Evolutionary conservation across 179 eudicot species (phyloP).

Genomic region (Nepenthes alata): DNA sequence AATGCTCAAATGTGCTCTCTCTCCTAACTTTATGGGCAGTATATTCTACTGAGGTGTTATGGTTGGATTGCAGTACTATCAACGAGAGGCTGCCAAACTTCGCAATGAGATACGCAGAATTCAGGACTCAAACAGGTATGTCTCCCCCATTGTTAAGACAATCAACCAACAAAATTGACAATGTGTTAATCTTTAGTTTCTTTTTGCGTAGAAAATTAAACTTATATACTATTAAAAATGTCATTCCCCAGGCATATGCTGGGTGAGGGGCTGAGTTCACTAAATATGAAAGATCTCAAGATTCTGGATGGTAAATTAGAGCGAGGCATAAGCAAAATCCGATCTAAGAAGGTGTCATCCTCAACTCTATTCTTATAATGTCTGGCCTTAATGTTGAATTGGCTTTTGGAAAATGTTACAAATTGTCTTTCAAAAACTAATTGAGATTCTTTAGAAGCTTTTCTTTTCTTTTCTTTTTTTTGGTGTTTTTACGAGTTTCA

Average conservation of each 20-base stretch:
- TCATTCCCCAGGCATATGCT: constrained; percentile 46
- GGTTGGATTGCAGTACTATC: constrained; percentile 45
- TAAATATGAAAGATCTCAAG: constrained; percentile 52
- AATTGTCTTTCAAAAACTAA: not conserved
- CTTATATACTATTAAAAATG: not conserved
- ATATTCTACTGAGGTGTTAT: not conserved
- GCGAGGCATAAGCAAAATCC: constrained; percentile 54
- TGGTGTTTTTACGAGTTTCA: too few relatives aligned
- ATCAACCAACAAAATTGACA: too few relatives aligned
- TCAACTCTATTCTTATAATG: not conserved
- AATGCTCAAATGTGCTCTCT: too few relatives aligned
- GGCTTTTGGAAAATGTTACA: too few relatives aligned
- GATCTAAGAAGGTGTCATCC: constrained; percentile 65
- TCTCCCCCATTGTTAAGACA: not conserved
- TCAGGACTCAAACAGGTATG: constrained; percentile 70
- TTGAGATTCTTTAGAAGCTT: too few relatives aligned
- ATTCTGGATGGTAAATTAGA: constrained; percentile 55
- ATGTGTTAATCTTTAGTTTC: too few relatives aligned
- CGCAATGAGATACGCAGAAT: constrained; percentile 47
- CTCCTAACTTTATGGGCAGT: not conserved
- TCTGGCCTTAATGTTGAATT: too few relatives aligned
- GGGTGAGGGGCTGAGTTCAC: constrained; percentile 58
- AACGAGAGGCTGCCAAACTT: constrained; percentile 78
- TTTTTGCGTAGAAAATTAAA: too few relatives aligned
- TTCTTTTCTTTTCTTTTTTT: too few relatives aligned